Evolutionary conservation across 352 stramenopile genomes (phyloP).

Genomic region (Peronospora belbahrii): DNA sequence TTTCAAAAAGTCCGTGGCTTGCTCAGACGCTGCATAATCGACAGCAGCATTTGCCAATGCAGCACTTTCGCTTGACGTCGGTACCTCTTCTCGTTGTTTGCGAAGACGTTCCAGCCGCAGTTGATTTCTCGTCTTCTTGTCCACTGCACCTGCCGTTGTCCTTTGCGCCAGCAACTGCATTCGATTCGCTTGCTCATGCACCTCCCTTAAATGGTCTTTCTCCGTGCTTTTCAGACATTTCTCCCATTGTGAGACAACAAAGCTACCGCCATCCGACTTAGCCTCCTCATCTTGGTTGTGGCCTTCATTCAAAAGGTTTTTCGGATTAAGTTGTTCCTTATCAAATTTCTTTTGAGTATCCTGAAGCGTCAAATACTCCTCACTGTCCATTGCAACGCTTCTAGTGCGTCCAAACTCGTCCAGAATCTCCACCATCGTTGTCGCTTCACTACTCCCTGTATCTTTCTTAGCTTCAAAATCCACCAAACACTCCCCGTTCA

Average conservation of each 20-base stretch:
- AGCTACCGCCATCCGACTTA: constrained; percentile 30
- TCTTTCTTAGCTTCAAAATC: constrained; percentile 57
- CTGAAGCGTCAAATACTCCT: constrained; percentile 25
- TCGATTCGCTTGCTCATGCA: constrained; percentile 42
- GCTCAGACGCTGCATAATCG: constrained; percentile 30
- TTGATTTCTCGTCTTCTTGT: constrained; percentile 55
- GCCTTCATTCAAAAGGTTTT: not conserved
- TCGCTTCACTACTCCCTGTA: not conserved
- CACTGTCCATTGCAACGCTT: constrained; percentile 31
- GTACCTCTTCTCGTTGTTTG: constrained; percentile 25
- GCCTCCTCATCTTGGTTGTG: constrained; percentile 6
- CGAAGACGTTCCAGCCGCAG: constrained; percentile 51
- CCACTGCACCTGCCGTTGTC: constrained; percentile 8
- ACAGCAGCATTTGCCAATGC: constrained; percentile 2
- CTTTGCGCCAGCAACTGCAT: constrained; percentile 32
- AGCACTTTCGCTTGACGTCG: not conserved
- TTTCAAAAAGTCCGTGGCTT: constrained; percentile 57
- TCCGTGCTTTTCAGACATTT: constrained; percentile 54
- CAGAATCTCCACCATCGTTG: constrained; percentile 25
- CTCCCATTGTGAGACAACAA: constrained; percentile 79
- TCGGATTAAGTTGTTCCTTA: not conserved
- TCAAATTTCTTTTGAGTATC: constrained; percentile 9
- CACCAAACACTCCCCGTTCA: constrained; percentile 43
- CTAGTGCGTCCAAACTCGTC: constrained; percentile 55
- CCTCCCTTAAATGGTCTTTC: constrained; percentile 57